Conservation (phyloP, 73 alveolate genomes). For the Paramecium pentaurelia region DNA sequence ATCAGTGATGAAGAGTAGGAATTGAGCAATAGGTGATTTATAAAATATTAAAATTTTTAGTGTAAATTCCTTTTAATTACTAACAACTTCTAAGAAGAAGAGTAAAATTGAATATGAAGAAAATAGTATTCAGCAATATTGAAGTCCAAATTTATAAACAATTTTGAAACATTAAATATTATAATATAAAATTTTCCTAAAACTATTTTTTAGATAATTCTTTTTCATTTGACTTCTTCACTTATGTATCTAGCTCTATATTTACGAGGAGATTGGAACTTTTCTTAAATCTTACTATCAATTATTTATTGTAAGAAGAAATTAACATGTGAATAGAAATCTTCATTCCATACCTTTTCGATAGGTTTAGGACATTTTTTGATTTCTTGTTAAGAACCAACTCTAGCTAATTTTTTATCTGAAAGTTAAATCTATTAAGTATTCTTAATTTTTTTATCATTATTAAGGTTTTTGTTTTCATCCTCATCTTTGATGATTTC, state of each 20-base stretch:
- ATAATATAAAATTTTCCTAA: background rate
- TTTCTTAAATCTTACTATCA: background rate
- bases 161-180: background rate
- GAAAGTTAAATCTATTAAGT: background rate
- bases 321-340: background rate
- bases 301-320: background rate
- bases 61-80: background rate
- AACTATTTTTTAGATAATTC: background rate
- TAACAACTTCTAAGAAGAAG: background rate
- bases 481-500: background rate
- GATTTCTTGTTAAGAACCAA: background rate
- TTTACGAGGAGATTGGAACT: background rate
- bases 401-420: background rate
- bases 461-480: background rate
- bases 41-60: background rate
- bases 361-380: background rate
- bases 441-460: background rate
- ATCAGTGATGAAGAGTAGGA: background rate
- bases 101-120: background rate
- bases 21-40: background rate
- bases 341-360: background rate
- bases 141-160: background rate
- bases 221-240: constrained; percentile 3
- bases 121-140: background rate
- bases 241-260: background rate